Base-by-base conservation (phyloP, 192 early-diverging fungal genomes). In the Backusella mclennaniae region DNA sequence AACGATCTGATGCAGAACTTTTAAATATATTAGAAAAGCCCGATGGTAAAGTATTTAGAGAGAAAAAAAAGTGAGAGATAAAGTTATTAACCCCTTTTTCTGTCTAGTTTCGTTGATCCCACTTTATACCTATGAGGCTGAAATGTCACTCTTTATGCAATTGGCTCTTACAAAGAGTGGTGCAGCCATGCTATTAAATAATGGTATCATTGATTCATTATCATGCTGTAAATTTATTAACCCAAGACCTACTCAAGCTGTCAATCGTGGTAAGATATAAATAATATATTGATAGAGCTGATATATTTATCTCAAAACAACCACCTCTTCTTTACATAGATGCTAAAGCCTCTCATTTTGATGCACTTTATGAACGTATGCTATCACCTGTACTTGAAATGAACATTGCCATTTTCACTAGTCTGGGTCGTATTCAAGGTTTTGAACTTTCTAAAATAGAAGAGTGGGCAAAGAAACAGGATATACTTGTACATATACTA, bases 71-170 rank as follows among this genome's bases (percentile, higher is more conserved):
- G 12, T 3, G n/a, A 31, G 12, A 17, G 5, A 36, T 1, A 19
- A 35, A 67, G 29, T 29, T 36, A 35, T 17, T 31, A 36, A n/a
- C 0, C 21, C 6, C 14, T 19, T 21, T 26, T 23, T 26, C 23
- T 44, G 0, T 44, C 19, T 71, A 19, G 86, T 85, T 35, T 87
- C 89, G 35, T 83, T 92, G 31, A 86, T 87, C 59, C 82, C 84
- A 56, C 78, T 89, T 29, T 94, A 89, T 79, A 90, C 95, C 68
- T 95, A 91, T 81, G 93, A 96, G 75, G 80, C 91, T 7, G 95
- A 95, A 85, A 90, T 96, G 88, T 80, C 88, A 0, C 85, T 98
- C 33, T 89, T 98, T 73, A 78, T 95, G 67, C 89, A 94, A n/a
- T 80, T 98, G 44, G 87, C 94, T 3, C 89, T 91, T 79, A 84